phyloP scores from a whole-genome alignment of 164 flowering plant genomes.

The Vitis amurensis region DNA sequence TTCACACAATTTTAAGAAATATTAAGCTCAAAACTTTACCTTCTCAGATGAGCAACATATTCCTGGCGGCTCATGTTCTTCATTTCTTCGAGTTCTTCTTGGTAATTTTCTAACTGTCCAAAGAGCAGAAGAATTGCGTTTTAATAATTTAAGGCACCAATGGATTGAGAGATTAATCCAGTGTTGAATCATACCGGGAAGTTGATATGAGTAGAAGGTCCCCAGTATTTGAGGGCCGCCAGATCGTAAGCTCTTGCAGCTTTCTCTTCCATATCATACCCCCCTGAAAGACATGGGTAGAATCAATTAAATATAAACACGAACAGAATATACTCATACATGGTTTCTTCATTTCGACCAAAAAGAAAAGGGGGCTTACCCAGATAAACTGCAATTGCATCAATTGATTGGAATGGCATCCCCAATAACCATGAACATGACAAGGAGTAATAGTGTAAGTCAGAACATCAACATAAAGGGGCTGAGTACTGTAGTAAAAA shows the following conservation, averaged over 20 bases:
- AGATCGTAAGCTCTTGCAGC: constrained; percentile 93
- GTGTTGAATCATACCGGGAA: constrained; percentile 49
- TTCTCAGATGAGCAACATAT: constrained; percentile 83
- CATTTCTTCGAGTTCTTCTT: constrained; percentile 74
- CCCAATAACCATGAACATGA: constrained; percentile 28
- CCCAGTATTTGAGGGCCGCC: constrained; percentile 95
- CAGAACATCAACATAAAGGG: constrained; percentile 27
- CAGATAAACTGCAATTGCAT: constrained; percentile 56
- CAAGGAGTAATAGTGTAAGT: constrained; percentile 21
- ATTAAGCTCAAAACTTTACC: constrained; percentile 33
- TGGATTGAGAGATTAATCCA: not conserved
- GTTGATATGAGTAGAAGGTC: constrained; percentile 79
- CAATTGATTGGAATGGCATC: constrained; percentile 29
- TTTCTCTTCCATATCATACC: constrained; percentile 93
- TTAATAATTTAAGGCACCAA: constrained; percentile 2
- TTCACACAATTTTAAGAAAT: not conserved
- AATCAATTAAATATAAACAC: not conserved
- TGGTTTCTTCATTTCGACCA: not conserved
- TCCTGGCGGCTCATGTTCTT: constrained; percentile 92
- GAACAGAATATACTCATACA: not conserved
- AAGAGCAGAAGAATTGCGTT: not conserved
- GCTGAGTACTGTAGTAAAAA: constrained; percentile 16
- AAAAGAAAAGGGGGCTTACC: constrained; percentile 40
- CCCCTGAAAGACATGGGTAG: constrained; percentile 43
- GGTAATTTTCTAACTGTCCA: constrained; percentile 67